phyloP scores from a whole-genome alignment of 345 rosid genomes.

The Melaleuca alternifolia region DNA sequence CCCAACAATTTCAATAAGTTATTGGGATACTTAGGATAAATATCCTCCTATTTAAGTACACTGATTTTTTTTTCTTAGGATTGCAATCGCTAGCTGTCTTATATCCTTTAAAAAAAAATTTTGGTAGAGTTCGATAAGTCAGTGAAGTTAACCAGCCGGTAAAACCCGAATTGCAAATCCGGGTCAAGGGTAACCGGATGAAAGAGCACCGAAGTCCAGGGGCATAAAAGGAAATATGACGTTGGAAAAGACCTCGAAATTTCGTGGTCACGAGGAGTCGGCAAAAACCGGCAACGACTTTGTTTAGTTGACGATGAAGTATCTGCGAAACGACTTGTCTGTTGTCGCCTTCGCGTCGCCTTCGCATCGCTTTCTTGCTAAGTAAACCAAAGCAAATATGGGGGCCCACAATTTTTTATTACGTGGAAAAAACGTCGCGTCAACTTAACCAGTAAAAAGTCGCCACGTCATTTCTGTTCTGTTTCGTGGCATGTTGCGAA shows the following conservation, averaged over 20 bases:
- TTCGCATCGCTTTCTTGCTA: neutral
- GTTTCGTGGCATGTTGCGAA: neutral
- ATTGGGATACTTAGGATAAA: neutral
- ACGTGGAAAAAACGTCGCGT: neutral
- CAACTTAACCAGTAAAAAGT: neutral
- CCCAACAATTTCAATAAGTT: neutral
- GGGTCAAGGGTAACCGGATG: neutral
- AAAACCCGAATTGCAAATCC: neutral
- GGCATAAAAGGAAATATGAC: neutral
- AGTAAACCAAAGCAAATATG: neutral
- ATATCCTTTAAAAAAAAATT: neutral
- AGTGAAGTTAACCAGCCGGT: too few species aligned
- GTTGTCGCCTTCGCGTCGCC: neutral
- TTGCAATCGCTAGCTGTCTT: neutral
- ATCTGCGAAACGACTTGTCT: neutral
- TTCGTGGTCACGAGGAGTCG: neutral
- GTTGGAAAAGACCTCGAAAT: neutral
- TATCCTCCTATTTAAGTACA: neutral
- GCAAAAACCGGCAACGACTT: neutral
- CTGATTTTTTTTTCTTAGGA: neutral
- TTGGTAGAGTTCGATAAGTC: neutral
- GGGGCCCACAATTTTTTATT: neutral
- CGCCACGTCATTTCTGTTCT: neutral
- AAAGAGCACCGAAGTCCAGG: neutral
- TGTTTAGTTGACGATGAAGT: rapidly evolving